Base-by-base conservation (phyloP, 371 early-diverging fungal species). In the Apophysomyces sp. region DNA sequence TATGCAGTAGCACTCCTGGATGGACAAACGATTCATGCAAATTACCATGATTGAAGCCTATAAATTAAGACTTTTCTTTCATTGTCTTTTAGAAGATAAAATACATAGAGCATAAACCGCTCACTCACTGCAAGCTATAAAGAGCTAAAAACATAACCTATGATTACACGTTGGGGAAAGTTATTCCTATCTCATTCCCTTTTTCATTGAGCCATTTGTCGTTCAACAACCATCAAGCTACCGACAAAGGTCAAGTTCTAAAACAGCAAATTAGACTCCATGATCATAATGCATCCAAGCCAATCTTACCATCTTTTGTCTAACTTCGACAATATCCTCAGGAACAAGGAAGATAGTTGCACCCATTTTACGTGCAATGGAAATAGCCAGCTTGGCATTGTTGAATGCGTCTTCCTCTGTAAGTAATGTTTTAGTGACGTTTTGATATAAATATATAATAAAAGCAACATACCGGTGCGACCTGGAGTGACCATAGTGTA, bases 281-380 rank as follows among this genome's bases (percentile, higher is more conserved):
- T 27, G 18, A 16, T 39, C 12, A 36, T 27, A 6, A 53, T 30
- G 11, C 37, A n/a, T 55, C 28, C 49, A 21, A 1, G 34, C 15
- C 28, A 21, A 37, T 13, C 72, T 72, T 76, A 83, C 90, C 93
- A 94, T 93, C 82, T 93, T 94, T 63, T 92, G 82, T 76, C 92
- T 87, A 55, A 93, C 93, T 78, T 96, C 97, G 53, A 94, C 90
- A 77, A 98, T 97, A 81, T 98, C 97, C 79, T 98, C 97, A 8
- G 97, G 97, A 44, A 96, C 84, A 56, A 97, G 85, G 81, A 97
- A 98, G 69, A 98, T 96, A 37, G 97, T 95, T n/a, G 98, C 97
- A 31, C 98, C 98, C 58, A 98, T 79, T 78, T 97, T 97, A 75
- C 98, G 90, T 9, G 98, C 98, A 81, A 97, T 93, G 9, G 96